These are phyloP conservation scores for Nicotiana obtusifolia DNA, from an alignment of 257 asterid species.

Conservation along the genomic window DNA sequence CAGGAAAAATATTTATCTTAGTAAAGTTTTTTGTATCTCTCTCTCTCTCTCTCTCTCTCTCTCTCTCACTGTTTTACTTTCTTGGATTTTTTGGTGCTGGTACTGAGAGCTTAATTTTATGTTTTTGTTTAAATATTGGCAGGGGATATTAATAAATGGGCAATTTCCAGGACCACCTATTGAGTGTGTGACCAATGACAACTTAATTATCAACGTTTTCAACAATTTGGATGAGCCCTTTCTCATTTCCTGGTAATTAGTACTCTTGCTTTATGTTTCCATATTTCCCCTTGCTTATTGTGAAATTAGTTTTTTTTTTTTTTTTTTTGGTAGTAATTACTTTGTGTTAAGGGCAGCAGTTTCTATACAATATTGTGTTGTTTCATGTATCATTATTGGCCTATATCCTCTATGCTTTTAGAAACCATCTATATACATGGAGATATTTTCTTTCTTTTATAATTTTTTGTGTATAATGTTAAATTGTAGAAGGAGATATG, in stretches of 20 bases:
- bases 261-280: background rate
- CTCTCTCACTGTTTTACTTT: no score
- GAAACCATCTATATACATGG: background rate
- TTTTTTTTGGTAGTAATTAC: background rate
- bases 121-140: background rate
- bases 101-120: background rate
- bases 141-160: conserved; percentile 37
- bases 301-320: background rate
- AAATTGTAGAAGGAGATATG: background rate
- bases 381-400: background rate
- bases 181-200: conserved; percentile 33
- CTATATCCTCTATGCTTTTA: background rate
- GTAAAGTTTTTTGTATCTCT: no score
- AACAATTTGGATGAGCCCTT: conserved; percentile 34
- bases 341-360: background rate
- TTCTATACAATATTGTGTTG: background rate
- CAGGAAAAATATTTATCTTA: no score
- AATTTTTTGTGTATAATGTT: background rate
- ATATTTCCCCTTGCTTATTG: background rate
- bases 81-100: no score
- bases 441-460: background rate
- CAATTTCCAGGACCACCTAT: conserved; percentile 31
- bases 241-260: conserved; percentile 26
- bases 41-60: no score
- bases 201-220: conserved; percentile 30